phyloP scores from a whole-genome alignment of 345 rosid species.

The Eucalyptus camaldulensis region DNA sequence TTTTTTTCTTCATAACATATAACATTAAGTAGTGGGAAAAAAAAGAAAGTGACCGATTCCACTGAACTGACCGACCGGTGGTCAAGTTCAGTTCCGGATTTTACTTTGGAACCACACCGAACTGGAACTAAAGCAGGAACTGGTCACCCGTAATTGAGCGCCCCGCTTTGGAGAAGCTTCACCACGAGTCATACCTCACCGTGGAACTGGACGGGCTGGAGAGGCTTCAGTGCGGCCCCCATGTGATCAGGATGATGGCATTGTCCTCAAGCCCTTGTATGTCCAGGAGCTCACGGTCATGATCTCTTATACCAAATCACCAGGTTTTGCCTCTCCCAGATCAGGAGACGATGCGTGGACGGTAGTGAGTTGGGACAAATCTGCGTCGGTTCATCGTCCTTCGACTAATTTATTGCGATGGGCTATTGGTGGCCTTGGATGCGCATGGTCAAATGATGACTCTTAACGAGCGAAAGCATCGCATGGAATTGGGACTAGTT shows the following conservation, averaged over 20 bases:
- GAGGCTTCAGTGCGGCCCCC: not conserved
- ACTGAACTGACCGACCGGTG: too few relatives aligned
- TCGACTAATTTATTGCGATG: not conserved
- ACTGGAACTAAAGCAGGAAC: too few relatives aligned
- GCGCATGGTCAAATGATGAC: not conserved
- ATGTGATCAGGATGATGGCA: not conserved
- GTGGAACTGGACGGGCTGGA: not conserved
- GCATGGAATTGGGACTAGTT: not conserved
- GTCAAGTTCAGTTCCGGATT: too few relatives aligned
- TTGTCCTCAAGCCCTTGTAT: not conserved
- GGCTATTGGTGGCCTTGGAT: not conserved
- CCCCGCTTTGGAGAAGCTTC: not conserved
- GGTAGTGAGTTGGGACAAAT: not conserved
- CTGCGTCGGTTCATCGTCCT: not conserved
- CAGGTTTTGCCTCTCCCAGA: not conserved
- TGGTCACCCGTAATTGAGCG: too few relatives aligned
- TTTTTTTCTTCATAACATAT: too few relatives aligned
- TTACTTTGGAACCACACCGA: accelerated
- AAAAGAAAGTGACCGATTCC: too few relatives aligned
- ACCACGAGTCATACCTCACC: not conserved
- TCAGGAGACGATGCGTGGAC: not conserved
- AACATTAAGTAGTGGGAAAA: too few relatives aligned
- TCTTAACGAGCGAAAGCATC: not conserved
- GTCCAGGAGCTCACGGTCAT: not conserved
- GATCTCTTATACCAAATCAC: not conserved